These are phyloP conservation scores for Zymoseptoria pseudotritici DNA, from an alignment of 2,329 filamentous ascomycete species.

Conservation along the genomic window DNA sequence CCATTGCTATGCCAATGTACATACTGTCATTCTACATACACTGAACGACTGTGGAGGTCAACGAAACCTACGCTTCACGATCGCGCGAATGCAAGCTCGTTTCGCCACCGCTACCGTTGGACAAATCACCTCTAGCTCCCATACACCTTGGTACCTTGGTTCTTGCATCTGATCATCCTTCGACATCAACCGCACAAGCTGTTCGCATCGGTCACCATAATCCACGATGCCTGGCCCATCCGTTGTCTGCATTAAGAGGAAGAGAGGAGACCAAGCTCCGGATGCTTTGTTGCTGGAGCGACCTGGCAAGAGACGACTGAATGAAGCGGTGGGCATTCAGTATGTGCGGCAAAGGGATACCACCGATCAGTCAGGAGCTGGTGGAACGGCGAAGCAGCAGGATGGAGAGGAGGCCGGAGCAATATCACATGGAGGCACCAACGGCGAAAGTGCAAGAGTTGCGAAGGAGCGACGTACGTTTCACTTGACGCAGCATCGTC, in stretches of 20 bases:
- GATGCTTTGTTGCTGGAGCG: conserved; percentile 23
- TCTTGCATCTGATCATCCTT: neutral
- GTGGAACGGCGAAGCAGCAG: neutral
- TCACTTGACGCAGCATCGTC: conserved; percentile 16
- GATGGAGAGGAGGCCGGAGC: neutral
- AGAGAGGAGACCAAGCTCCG: conserved; percentile 20
- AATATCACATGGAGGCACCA: neutral
- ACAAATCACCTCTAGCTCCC: neutral
- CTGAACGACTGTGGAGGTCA: neutral
- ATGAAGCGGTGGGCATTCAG: conserved; percentile 4
- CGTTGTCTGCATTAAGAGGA: conserved; percentile 25
- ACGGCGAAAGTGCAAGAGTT: neutral
- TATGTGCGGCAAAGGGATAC: conserved; percentile 15
- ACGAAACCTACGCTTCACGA: neutral
- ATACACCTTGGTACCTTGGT: neutral
- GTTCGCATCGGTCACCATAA: conserved; percentile 1
- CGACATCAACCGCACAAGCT: neutral
- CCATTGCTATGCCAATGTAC: neutral
- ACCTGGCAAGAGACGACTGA: conserved; percentile 18
- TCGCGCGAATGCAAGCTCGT: neutral
- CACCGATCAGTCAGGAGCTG: neutral
- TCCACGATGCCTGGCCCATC: conserved; percentile 19
- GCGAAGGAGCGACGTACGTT: conserved; percentile 15
- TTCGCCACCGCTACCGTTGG: neutral
- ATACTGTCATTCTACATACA: neutral